Evolutionary conservation across 139 green algal genomes (phyloP), one percentile per base, ranked within the genome.

Genomic region (Chlamydomonas sp.): DNA sequence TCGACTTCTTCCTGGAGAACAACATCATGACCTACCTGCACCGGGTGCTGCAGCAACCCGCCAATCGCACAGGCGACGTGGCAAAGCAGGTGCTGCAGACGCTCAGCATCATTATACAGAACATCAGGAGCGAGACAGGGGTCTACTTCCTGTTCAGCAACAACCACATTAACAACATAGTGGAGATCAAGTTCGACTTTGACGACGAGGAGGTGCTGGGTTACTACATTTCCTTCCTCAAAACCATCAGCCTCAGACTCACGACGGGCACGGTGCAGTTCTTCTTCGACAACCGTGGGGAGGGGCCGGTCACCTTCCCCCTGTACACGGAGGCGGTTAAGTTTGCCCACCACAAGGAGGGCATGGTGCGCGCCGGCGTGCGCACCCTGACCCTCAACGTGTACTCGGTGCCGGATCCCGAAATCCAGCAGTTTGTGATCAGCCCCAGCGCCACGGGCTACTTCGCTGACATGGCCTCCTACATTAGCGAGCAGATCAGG

Each of bases 211-310:
- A 99, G 90, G 90, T 99, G 74, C 93, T 99, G 77, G 98, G 96
- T 63, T 99, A 98, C 92, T 99, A 98, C 92, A 98, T 99, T 78
- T 98, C 97, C 60, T 97, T 99, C 83, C 93, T 99, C 31, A 99
- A 99, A 89, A 97, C 97, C 64, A 97, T 99, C 77, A 96, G 90
- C 85, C 90, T 99, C 4, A 98, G 97, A 85, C 96, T 99, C 31
- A 98, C 97, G 87, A 80, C 85, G 17, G 63, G 73, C 16, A 99
- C 97, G 0, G 94, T 99, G 9, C 95, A 98, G 87, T 99, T 99
- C 91, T 99, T 99, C 94, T 95, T 99, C 75, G 79, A 95, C 58
- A 68, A 83, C 49, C 49, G 78, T 16, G 89, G 77, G 75, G 84
- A 85, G 31, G 49, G 58, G 15, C 5, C 10, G n/a, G 74, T 63